These are phyloP conservation scores for Dunaliella primolecta DNA, from an alignment of 139 green algal species.

Conservation along the genomic window DNA sequence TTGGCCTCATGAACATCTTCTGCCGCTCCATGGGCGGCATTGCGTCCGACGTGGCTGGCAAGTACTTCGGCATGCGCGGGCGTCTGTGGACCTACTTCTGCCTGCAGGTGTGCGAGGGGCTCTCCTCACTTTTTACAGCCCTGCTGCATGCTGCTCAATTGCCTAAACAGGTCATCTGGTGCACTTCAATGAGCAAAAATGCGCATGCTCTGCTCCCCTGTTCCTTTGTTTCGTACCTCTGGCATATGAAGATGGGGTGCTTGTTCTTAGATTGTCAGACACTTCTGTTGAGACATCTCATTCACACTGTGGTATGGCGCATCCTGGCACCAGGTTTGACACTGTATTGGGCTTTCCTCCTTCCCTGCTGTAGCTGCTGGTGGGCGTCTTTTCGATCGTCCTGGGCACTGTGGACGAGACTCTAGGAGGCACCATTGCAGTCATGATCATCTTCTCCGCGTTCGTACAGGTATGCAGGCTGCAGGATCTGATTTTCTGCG, in stretches of 20 bases:
- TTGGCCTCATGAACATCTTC: constrained; percentile 93
- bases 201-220: background rate
- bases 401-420: constrained; percentile 63
- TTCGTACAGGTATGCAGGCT: too few relatives aligned
- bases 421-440: constrained; percentile 67
- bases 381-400: constrained; percentile 75
- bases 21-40: constrained; percentile 75
- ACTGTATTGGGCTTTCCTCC: background rate
- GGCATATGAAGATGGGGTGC: background rate
- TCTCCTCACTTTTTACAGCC: too few relatives aligned
- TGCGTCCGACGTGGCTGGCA: constrained; percentile 50
- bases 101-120: background rate
- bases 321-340: too few relatives aligned
- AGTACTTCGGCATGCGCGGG: constrained; percentile 70
- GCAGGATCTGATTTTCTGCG: too few relatives aligned
- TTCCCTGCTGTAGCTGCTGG: constrained; percentile 24
- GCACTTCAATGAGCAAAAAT: background rate
- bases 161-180: background rate
- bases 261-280: background rate
- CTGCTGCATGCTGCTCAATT: too few relatives aligned
- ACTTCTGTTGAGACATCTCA: background rate
- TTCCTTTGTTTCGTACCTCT: background rate
- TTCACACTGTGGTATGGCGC: background rate
- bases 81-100: constrained; percentile 59
- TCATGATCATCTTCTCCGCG: too few relatives aligned